A percentile compares a stretch with the other conserved stretches of the same genome.
Evolutionary conservation across 2,329 filamentous ascomycete genomes (phyloP).

Genomic region (Westerdykella aurantiaca): DNA sequence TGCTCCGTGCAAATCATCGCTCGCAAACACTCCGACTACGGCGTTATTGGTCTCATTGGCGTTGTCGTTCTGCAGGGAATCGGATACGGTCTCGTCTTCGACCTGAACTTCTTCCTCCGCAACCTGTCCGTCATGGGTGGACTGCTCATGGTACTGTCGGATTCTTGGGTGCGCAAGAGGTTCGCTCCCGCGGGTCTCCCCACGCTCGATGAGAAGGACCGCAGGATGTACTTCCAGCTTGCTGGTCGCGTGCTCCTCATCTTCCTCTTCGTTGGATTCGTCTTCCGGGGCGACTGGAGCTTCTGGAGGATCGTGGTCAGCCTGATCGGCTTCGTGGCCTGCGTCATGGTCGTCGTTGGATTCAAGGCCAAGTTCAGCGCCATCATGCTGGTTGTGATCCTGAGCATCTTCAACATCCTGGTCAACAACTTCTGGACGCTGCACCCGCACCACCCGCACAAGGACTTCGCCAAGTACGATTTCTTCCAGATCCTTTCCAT

Average conservation of each 20-base stretch:
- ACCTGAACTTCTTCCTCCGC: constrained; percentile 99
- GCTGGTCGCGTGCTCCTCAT: constrained; percentile 92
- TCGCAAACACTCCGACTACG: constrained; percentile 89
- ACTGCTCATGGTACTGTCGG: constrained; percentile 93
- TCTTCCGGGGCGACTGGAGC: constrained; percentile 91
- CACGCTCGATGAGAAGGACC: constrained; percentile 95
- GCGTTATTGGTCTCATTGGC: constrained; percentile 79
- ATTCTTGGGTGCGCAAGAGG: constrained; percentile 96
- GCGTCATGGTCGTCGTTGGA: constrained; percentile 96
- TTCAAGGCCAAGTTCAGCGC: constrained; percentile 99
- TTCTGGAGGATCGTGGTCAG: constrained; percentile 82
- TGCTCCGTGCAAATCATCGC: constrained; percentile 84
- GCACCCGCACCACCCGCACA: constrained; percentile 96
- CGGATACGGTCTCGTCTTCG: constrained; percentile 96
- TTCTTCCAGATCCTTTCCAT: constrained; percentile 99
- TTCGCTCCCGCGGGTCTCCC: constrained; percentile 94
- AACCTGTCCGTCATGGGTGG: constrained; percentile 97
- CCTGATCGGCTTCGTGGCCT: constrained; percentile 78
- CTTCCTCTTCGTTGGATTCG: constrained; percentile 94
- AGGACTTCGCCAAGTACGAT: constrained; percentile 99
- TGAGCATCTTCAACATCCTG: constrained; percentile 92
- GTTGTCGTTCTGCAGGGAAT: constrained; percentile 92
- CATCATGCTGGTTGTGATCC: constrained; percentile 85
- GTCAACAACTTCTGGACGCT: constrained; percentile 99
- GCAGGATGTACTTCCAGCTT: constrained; percentile 99